Conservation (phyloP, 2,329 filamentous ascomycete species). For the Cladosporium colombiae region DNA sequence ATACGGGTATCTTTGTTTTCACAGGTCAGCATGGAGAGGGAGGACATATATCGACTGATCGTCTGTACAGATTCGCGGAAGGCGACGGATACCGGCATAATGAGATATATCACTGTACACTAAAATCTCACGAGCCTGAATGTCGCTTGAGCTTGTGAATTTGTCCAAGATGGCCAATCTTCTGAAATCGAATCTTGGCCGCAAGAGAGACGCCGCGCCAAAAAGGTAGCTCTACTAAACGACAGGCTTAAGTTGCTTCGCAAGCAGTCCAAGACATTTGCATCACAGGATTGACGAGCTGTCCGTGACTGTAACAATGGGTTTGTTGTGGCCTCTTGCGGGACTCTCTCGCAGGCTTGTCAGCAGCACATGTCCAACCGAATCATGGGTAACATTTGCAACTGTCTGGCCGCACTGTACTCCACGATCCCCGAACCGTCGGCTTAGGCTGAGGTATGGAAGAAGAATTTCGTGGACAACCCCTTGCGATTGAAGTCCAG, state of each 20-base stretch:
- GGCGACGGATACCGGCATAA: background rate
- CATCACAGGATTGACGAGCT: background rate
- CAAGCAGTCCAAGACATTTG: too few relatives aligned
- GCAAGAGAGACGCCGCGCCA: background rate
- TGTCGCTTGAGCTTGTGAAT: background rate
- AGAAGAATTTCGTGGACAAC: too few relatives aligned
- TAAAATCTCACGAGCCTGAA: background rate
- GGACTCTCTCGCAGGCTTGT: background rate
- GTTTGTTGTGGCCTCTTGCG: background rate
- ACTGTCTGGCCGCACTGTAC: background rate
- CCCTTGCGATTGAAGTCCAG: background rate
- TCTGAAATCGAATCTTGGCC: background rate
- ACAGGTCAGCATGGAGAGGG: background rate
- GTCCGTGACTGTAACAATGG: background rate
- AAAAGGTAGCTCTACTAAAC: background rate
- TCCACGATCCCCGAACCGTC: background rate
- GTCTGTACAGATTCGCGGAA: background rate
- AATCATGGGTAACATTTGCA: background rate
- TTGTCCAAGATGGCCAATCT: background rate
- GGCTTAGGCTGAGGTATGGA: background rate
- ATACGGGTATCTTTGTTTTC: background rate
- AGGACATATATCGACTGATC: background rate
- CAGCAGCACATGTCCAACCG: background rate
- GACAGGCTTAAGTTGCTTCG: background rate
- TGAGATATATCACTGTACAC: background rate